Percentiles rank a stretch among this genome's conserved stretches.
Evolutionary conservation across 768 basidiomycete species (phyloP).

Genomic region (Mycena rosella): DNA sequence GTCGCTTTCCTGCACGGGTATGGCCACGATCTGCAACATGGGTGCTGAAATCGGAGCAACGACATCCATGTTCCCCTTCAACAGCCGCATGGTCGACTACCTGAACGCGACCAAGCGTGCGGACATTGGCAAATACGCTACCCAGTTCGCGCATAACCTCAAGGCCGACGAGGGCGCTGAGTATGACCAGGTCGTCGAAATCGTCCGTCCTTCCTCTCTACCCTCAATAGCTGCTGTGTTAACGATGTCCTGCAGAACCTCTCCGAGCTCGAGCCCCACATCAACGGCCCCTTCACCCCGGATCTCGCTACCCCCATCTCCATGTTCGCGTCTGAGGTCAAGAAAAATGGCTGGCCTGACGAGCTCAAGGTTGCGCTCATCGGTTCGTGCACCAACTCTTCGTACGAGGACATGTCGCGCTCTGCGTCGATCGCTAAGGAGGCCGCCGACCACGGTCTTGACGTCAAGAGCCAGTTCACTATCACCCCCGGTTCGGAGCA

Average conservation of each 20-base stretch:
- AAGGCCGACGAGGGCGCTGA: conserved; percentile 89
- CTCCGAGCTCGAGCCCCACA: conserved; percentile 97
- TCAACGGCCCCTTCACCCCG: conserved; percentile 99
- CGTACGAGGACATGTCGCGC: conserved; percentile 99
- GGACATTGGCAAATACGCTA: conserved; percentile 90
- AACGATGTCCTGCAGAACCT: conserved; percentile 71
- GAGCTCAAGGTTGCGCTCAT: conserved; percentile 98
- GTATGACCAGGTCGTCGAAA: conserved; percentile 95
- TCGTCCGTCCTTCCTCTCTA: conserved; percentile 64
- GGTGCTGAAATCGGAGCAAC: conserved; percentile 99
- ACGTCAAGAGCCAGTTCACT: conserved; percentile 94
- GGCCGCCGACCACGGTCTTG: conserved; percentile 88
- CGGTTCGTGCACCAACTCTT: conserved; percentile 99
- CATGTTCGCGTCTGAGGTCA: conserved; percentile 91
- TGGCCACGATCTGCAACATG: conserved; percentile 99
- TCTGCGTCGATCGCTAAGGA: conserved; percentile 94
- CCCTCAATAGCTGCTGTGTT: not conserved
- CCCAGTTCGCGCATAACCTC: conserved; percentile 91
- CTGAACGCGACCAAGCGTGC: conserved; percentile 94
- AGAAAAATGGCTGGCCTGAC: conserved; percentile 96
- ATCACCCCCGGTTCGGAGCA: conserved; percentile 99
- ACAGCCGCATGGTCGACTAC: conserved; percentile 93
- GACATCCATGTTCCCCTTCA: conserved; percentile 99
- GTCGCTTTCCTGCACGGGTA: conserved; percentile 97
- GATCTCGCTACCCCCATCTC: conserved; percentile 99